Evolutionary conservation across 225 moss, liverwort and hornwort species (phyloP).

Genomic region (Physcomitrellopsis africana): DNA sequence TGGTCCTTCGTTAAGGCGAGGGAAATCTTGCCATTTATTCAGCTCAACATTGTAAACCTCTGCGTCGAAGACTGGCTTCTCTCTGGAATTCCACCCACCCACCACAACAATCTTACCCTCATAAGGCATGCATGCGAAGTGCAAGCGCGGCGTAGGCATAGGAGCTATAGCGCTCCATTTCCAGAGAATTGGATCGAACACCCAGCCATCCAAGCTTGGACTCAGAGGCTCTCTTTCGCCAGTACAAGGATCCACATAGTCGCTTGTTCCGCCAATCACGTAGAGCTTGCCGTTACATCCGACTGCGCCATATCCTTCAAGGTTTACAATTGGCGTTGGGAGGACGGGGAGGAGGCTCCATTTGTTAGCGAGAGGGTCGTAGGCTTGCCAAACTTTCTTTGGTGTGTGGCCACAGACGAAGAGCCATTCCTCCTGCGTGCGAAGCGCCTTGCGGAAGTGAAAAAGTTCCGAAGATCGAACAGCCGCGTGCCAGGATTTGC

Average conservation of each 20-base stretch:
- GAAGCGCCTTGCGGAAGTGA: slow-evolving; percentile 57
- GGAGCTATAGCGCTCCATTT: slow-evolving; percentile 73
- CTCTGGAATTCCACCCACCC: slow-evolving; percentile 74
- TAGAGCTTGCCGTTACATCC: slow-evolving; percentile 83
- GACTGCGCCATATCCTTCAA: slow-evolving; percentile 74
- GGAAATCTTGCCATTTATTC: slow-evolving; percentile 72
- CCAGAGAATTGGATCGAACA: slow-evolving; percentile 70
- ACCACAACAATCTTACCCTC: slow-evolving; percentile 74
- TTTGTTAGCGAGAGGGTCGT: slow-evolving; percentile 70
- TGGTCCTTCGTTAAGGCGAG: slow-evolving; percentile 61
- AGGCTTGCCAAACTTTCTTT: slow-evolving; percentile 96
- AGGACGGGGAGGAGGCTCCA: slow-evolving; percentile 76
- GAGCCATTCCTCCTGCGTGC: slow-evolving; percentile 79
- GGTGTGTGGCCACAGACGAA: slow-evolving; percentile 75
- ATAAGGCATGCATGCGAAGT: slow-evolving; percentile 83
- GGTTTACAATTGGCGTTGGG: slow-evolving; percentile 65
- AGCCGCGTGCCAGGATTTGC: slow-evolving; percentile 74
- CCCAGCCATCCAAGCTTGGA: slow-evolving; percentile 79
- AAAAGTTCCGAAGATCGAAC: slow-evolving; percentile 75
- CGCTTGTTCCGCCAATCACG: slow-evolving; percentile 84
- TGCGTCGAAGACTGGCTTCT: slow-evolving; percentile 53
- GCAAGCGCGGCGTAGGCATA: slow-evolving; percentile 72
- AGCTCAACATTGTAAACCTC: slow-evolving; percentile 69
- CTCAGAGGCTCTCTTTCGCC: slow-evolving; percentile 70
- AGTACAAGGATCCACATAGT: slow-evolving; percentile 74